phyloP scores from a whole-genome alignment of 768 basidiomycete genomes.

The Myochromella boudieri region DNA sequence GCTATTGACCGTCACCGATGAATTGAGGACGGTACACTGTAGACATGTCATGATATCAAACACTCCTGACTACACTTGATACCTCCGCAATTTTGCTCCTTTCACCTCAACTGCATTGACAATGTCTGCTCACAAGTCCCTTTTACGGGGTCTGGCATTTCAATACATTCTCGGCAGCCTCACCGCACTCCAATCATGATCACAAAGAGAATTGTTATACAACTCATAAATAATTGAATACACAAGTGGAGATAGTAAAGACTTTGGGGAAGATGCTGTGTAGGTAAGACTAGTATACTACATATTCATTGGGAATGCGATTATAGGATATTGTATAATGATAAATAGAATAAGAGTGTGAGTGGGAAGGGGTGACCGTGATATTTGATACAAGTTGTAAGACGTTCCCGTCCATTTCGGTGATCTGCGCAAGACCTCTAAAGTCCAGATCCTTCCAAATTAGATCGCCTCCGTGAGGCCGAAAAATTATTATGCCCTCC shows the following conservation, averaged over 20 bases:
- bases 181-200: neutral
- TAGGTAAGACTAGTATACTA: conserved; percentile 1
- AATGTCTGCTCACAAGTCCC: conserved; percentile 3
- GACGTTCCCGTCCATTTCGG: conserved; percentile 28
- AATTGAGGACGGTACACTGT: neutral
- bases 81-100: conserved; percentile 5
- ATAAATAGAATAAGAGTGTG: neutral
- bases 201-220: neutral
- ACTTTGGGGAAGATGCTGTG: neutral
- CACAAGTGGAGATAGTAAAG: neutral
- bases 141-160: neutral
- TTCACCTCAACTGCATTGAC: neutral
- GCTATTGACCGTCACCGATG: neutral
- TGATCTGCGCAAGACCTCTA: conserved; percentile 18
- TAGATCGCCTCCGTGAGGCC: conserved; percentile 11
- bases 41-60: conserved; percentile 2
- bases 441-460: conserved; percentile 21
- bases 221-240: neutral
- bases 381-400: conserved; percentile 25
- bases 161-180: neutral
- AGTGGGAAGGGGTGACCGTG: neutral
- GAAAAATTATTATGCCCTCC: neutral
- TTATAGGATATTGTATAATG: too few relatives aligned
- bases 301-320: neutral
- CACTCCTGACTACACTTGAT: conserved; percentile 11